These are phyloP conservation scores for Opeltia flavorubescens DNA, from an alignment of 495 filamentous ascomycete species.

Conservation along the genomic window DNA sequence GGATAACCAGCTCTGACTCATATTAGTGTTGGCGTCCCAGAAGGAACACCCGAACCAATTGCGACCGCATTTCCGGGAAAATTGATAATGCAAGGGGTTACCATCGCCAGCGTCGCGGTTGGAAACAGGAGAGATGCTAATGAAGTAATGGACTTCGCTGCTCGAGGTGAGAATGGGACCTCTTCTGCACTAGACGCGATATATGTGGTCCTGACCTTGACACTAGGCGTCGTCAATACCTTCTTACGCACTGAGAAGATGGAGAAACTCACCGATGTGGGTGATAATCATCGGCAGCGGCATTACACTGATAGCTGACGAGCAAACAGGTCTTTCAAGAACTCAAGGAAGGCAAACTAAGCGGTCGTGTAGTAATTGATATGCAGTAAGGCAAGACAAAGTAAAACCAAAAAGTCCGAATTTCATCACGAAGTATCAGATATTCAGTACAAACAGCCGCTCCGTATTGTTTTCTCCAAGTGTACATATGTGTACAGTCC, in stretches of 20 bases:
- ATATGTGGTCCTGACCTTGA: background rate
- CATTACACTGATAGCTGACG: background rate
- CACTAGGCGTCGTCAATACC: conserved; percentile 36
- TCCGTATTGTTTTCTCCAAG: too few species aligned
- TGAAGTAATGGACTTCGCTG: conserved; percentile 50
- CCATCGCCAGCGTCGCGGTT: conserved; percentile 48
- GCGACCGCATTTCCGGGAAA: conserved; percentile 34
- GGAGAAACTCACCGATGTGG: conserved; percentile 42
- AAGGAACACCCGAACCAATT: conserved; percentile 44
- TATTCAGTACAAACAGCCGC: too few species aligned
- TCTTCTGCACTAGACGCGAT: background rate
- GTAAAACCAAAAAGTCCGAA: too few species aligned
- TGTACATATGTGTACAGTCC: too few species aligned
- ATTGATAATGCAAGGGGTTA: conserved; percentile 38
- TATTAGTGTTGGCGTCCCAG: conserved; percentile 55
- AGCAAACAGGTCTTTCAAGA: conserved; percentile 32
- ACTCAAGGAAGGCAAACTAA: conserved; percentile 41
- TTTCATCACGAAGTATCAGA: too few species aligned
- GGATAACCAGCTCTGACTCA: conserved; percentile 5
- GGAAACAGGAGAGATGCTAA: conserved; percentile 52
- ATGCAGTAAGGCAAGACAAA: conserved; percentile 23
- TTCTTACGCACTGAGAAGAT: conserved; percentile 45
- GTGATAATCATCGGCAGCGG: background rate
- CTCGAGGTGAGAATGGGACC: conserved; percentile 24
- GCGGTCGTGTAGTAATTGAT: conserved; percentile 47